Conservation (phyloP, 2,329 filamentous ascomycete genomes). For the Penicillium sp. region DNA sequence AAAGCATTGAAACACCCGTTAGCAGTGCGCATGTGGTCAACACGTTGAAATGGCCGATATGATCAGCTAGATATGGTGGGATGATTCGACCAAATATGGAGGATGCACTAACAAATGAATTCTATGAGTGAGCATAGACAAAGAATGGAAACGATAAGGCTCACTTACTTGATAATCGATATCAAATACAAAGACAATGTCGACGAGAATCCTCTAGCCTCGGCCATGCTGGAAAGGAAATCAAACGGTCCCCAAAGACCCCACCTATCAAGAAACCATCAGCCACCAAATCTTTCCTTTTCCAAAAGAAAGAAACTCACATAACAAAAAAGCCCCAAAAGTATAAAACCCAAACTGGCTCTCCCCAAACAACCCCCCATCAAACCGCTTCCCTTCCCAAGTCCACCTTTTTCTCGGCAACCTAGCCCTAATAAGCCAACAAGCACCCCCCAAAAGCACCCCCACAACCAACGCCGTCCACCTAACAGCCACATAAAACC, state of each 20-base stretch:
- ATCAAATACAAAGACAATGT: background rate
- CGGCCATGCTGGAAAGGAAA: background rate
- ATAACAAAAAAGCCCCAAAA: background rate
- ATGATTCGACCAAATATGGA: background rate
- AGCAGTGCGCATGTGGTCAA: constrained; percentile 11
- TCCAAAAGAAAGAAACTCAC: background rate
- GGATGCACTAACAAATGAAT: background rate
- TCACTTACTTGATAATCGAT: background rate
- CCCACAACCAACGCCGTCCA: background rate
- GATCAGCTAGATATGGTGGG: background rate
- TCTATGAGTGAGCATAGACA: background rate
- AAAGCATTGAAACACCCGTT: background rate
- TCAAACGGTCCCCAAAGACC: background rate
- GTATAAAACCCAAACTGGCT: background rate
- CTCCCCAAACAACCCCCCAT: background rate
- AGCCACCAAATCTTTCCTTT: background rate
- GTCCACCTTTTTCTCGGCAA: background rate
- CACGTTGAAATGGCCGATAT: background rate
- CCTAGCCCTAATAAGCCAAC: background rate
- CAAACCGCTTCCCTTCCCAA: background rate
- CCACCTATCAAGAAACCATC: background rate
- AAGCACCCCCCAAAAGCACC: background rate
- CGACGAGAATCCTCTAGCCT: background rate
- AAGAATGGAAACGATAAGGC: background rate
- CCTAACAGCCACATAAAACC: constrained; percentile 12